Base-by-base conservation (phyloP, 257 asterid species). In the Solanum rostratum region DNA sequence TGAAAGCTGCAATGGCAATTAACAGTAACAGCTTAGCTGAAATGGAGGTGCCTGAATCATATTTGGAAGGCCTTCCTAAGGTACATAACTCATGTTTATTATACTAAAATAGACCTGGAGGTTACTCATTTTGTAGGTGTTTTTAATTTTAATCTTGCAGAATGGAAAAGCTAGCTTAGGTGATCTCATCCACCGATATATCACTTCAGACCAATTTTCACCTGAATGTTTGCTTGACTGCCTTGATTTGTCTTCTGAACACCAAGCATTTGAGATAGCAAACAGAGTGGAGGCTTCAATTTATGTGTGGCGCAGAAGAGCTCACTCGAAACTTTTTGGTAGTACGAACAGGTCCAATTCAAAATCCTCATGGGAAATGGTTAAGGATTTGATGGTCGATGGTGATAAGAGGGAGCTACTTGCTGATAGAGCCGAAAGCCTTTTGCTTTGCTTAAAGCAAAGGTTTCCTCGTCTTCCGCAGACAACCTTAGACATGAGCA, bases 1-100 rank as follows among this genome's bases (percentile, higher is more conserved):
- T 92, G 46, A 95, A 95, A 91, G 98, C 98, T 43, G 95, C 96
- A 69, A 88, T 93, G 97, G 97, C 97, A 24, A 95, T 95, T 46
- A 95, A 95, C 87, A 88, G 90, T 80, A 86, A 90, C 54, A 89
- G 93, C 70, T 89, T 95, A 76, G 93, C 95, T 45, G 98, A 95
- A 37, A 95, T 95, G 95, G 91, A 93, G 22, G 89, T 92, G 52
- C 98, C 98, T 0, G 92, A 92, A 10, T 88, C 93, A 19, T 95
- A 91, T 84, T 53, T 92, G 30, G 97, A 93, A 62, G 81, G 93
- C 84, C 98, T 95, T 59, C 95, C 97, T 15, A 95, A 93, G 97
- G 98, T 93, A 86, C 49, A 50, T 54, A 15, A 49, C 45, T 15
- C 45, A 11, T 76, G 10, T 76, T 76, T 49, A 18, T 49, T 27